A percentile compares a stretch with the other conserved stretches of the same genome.
These are phyloP conservation scores for Thelonectria rubi DNA, from an alignment of 2,329 filamentous ascomycete genomes.

Conservation along the genomic window DNA sequence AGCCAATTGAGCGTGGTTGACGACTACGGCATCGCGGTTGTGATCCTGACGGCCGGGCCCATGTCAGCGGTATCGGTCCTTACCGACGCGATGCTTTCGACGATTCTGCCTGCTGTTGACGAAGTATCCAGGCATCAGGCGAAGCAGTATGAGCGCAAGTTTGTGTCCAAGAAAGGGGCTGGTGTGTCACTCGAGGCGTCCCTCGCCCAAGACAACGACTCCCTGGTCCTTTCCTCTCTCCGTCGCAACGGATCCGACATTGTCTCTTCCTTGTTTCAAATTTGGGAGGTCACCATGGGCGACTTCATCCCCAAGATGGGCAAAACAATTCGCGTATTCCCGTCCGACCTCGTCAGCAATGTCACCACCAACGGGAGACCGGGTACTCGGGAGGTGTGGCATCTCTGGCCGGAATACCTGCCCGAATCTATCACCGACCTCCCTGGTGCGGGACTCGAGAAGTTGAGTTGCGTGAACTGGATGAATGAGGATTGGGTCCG, in stretches of 20 bases:
- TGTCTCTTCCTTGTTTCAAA: conserved; percentile 25
- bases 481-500: conserved; percentile 48
- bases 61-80: conserved; percentile 41
- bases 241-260: conserved; percentile 37
- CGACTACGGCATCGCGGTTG: conserved; percentile 46
- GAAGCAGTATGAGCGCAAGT: conserved; percentile 28
- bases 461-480: conserved; percentile 45
- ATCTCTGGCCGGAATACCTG: conserved; percentile 41
- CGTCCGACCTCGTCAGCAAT: conserved; percentile 30
- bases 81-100: conserved; percentile 42
- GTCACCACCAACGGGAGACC: conserved; percentile 23
- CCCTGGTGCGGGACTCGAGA: conserved; percentile 34
- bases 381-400: conserved; percentile 39
- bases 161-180: conserved; percentile 6
- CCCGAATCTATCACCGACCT: conserved; percentile 38
- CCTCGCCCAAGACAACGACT: conserved; percentile 40
- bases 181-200: conserved; percentile 22
- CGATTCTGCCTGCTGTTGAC: conserved; percentile 43
- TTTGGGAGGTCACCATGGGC: conserved; percentile 40
- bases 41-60: conserved; percentile 46
- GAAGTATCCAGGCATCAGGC: conserved; percentile 41
- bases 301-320: conserved; percentile 33
- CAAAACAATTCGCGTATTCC: conserved; percentile 40
- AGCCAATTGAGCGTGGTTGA: conserved; percentile 49
- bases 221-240: conserved; percentile 37